These are phyloP conservation scores for Luvunga scandens DNA, from an alignment of 345 rosid genomes.

Conservation along the genomic window DNA sequence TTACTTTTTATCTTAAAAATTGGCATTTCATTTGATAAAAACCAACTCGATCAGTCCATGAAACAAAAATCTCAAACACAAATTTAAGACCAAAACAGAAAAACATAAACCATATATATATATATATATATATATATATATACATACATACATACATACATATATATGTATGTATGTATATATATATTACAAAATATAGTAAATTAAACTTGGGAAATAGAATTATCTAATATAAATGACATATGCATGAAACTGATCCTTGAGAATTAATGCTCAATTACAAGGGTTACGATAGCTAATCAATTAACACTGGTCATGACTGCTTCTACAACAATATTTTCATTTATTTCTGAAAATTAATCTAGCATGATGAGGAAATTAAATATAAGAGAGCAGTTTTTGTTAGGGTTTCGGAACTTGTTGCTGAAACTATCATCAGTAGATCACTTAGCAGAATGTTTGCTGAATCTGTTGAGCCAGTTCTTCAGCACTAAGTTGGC, in stretches of 20 bases:
- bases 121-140: no score
- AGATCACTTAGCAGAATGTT: constrained; percentile 55
- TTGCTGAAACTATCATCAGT: background rate
- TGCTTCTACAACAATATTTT: background rate
- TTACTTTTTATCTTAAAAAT: no score
- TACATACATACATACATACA: no score
- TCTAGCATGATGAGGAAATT: background rate
- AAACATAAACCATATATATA: no score
- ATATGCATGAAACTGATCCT: background rate
- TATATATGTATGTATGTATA: no score
- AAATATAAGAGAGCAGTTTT: background rate
- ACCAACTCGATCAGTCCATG: background rate
- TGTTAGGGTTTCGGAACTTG: constrained; percentile 9
- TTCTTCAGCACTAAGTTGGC: constrained; percentile 94
- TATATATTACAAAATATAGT: background rate
- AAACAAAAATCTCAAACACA: background rate
- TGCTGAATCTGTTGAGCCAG: constrained; percentile 84
- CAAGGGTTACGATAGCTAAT: constrained; percentile 2
- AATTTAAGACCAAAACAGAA: background rate
- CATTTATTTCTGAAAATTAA: constrained; percentile 1
- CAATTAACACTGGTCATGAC: background rate
- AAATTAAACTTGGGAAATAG: background rate
- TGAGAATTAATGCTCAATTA: constrained; percentile 14
- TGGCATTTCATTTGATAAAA: no score
- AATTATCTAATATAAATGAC: background rate